These are phyloP conservation scores for Paramyrothecium sp. DNA, from an alignment of 2,329 filamentous ascomycete genomes.

Conservation along the genomic window DNA sequence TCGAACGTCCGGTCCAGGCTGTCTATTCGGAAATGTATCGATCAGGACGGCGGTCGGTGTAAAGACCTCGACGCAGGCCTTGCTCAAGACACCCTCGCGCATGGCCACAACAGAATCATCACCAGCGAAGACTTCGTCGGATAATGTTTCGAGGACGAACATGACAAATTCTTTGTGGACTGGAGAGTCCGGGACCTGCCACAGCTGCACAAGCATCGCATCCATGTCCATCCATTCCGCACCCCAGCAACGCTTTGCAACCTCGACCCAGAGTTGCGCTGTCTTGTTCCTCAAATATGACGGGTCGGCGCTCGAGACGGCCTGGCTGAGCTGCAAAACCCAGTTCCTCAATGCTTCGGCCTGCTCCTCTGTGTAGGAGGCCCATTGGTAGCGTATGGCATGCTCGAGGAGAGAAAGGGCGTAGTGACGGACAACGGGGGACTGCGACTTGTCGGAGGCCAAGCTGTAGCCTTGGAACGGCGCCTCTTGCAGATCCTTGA, in stretches of 20 bases:
- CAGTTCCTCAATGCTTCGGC: conserved; percentile 68
- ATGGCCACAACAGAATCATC: conserved; percentile 85
- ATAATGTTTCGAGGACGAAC: conserved; percentile 83
- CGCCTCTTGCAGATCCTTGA: conserved; percentile 77
- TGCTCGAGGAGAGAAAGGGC: conserved; percentile 90
- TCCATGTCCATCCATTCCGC: conserved; percentile 96
- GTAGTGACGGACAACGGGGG: conserved; percentile 86
- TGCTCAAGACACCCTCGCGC: conserved; percentile 79
- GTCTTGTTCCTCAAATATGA: conserved; percentile 89
- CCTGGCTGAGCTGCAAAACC: conserved; percentile 75
- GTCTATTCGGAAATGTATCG: conserved; percentile 73
- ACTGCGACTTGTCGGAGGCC: conserved; percentile 71
- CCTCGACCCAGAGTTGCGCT: conserved; percentile 89
- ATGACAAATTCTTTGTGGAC: conserved; percentile 83
- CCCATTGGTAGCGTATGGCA: conserved; percentile 82
- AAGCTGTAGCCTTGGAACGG: conserved; percentile 83
- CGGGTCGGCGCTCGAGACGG: conserved; percentile 70
- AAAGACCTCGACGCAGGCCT: conserved; percentile 90
- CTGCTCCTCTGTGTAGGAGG: conserved; percentile 68
- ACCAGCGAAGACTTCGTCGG: conserved; percentile 89
- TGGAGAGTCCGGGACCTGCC: conserved; percentile 65
- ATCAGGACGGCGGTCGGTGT: conserved; percentile 74
- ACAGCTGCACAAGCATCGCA: conserved; percentile 73
- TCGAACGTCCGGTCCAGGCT: conserved; percentile 66
- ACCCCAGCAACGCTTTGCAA: conserved; percentile 92